Base-by-base conservation (phyloP, 805 yeast species). In the Candida pseudofarinosa region DNA sequence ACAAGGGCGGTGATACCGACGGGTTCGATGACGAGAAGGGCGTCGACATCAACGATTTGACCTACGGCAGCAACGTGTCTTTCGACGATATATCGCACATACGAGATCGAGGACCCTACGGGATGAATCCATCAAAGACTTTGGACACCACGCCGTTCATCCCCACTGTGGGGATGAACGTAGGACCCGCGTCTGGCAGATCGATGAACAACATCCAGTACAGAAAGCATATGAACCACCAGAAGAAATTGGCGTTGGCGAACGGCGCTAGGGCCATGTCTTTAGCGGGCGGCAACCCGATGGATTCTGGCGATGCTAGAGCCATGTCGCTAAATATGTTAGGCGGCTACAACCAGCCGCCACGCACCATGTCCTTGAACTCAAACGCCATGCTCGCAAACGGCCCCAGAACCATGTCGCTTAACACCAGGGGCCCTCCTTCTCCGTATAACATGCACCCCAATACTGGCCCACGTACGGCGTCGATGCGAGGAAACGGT, bases 81-180 rank as follows among this genome's bases (percentile, higher is more conserved):
- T 81, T 83, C 48, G 79, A 77, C 48, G 90, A 85, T 53, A 65
- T 86, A 7, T 66, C 80, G 18, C 82, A 81, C 38, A 62, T 82
- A 1, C 67, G 83, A 39, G 87, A 82, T 49, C 73, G 84, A 33
- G 86, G 86, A 4, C 77, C 87, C 26, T 83, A 83, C 55, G 83
- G 83, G 3, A 66, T 74, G 15, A 66, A 51, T 26, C 71, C 39
- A 46, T 63, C 33, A 13, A 49, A 55, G 26, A 41, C 59, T 4
- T 59, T 68, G 42, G 88, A 83, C 48, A 74, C 90, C 0, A 74
- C 88, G 0, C 90, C 93, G 6, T 79, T 83, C 48, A 85, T 86
- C 33, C 95, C 95, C 4, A 84, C 88, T 0, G 42, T 85, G 3
- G 68, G 77, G 4, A 62, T 74, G 0, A 44, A 51, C 4, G 45